Evolutionary conservation across 2,329 filamentous ascomycete genomes (phyloP).

Genomic region (Fusarium sp.): DNA sequence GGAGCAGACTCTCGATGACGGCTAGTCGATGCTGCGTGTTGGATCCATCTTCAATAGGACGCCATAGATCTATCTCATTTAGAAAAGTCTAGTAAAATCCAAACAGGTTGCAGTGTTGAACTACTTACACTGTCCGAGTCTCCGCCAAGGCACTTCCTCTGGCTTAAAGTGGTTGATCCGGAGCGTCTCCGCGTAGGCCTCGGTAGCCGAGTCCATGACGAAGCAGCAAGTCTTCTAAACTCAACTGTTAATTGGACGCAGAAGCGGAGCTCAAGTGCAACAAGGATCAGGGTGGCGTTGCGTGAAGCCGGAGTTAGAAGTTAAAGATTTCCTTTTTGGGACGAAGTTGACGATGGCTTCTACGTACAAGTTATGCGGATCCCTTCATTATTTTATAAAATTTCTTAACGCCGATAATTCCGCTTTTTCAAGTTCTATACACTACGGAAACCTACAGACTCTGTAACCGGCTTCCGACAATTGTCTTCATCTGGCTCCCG

Average conservation of each 20-base stretch:
- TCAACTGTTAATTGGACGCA: background rate
- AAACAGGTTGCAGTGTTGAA: background rate
- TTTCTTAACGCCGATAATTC: constrained; percentile 34
- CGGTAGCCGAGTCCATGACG: constrained; percentile 31
- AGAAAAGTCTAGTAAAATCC: background rate
- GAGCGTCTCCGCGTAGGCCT: constrained; percentile 32
- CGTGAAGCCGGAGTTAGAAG: constrained; percentile 15
- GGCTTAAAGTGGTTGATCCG: constrained; percentile 40
- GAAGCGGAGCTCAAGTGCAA: background rate
- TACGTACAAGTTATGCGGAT: background rate
- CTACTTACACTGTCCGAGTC: constrained; percentile 37
- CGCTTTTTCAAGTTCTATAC: background rate
- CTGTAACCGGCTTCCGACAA: constrained; percentile 26
- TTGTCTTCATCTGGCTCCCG: constrained; percentile 8
- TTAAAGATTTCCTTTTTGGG: constrained; percentile 29
- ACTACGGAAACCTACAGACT: background rate
- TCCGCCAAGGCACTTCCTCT: constrained; percentile 36
- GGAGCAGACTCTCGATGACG: constrained; percentile 35
- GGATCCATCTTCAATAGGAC: constrained; percentile 36
- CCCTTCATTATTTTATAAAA: background rate
- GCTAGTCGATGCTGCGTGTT: constrained; percentile 37
- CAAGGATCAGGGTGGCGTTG: background rate
- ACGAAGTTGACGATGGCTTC: background rate
- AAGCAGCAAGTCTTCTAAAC: background rate
- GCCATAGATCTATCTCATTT: constrained; percentile 29